Percentiles rank a stretch among this genome's conserved stretches.
Evolutionary conservation across 2,329 filamentous ascomycete species (phyloP).

Genomic region (Gaeumannomyces sp.): DNA sequence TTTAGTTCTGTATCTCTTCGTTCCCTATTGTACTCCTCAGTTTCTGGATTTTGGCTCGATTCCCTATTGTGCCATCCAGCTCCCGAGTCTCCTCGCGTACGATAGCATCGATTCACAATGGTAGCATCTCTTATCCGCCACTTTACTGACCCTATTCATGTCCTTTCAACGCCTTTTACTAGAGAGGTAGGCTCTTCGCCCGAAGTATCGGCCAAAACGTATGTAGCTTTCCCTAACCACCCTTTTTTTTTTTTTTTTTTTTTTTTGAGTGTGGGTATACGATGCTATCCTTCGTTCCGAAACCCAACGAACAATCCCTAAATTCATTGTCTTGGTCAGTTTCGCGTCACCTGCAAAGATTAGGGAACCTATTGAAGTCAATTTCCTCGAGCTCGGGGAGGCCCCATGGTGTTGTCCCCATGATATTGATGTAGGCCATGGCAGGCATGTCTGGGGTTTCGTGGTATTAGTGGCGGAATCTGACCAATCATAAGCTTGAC

Average conservation of each 20-base stretch:
- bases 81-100: neutral
- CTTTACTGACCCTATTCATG: neutral
- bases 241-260: too few species aligned
- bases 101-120: neutral
- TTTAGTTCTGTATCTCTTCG: too few species aligned
- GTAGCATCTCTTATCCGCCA: neutral
- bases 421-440: neutral
- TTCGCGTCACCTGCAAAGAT: too few species aligned
- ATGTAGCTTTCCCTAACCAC: too few species aligned
- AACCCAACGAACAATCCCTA: neutral
- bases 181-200: neutral
- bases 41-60: too few species aligned
- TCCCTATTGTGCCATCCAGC: neutral
- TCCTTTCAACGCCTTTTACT: neutral
- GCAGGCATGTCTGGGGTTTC: neutral
- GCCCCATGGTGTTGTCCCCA: too few species aligned
- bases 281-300: neutral
- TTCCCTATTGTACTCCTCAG: too few species aligned
- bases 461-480: neutral
- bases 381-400: too few species aligned
- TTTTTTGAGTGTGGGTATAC: too few species aligned
- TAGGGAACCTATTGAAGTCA: too few species aligned
- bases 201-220: too few species aligned
- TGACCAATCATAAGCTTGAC: neutral
- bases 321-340: neutral